A percentile compares a stretch with the other conserved stretches of the same genome.
These are phyloP conservation scores for Hypoxylon perforatum DNA, from an alignment of 495 filamentous ascomycete species.

Conservation along the genomic window DNA sequence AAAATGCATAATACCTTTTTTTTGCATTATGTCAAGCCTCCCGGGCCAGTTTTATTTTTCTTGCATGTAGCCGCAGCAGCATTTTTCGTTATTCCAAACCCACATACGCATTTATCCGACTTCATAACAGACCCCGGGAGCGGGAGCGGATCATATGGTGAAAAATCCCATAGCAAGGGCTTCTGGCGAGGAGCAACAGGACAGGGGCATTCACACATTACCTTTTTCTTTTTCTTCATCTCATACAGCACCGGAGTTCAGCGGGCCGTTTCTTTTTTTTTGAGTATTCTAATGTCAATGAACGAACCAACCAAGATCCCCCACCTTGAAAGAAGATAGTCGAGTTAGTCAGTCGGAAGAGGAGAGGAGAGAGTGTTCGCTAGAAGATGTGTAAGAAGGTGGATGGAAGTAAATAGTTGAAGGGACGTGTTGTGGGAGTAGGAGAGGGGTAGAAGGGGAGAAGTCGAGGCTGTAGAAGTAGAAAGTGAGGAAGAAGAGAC, in stretches of 20 bases:
- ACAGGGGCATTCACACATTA: slow-evolving; percentile 6
- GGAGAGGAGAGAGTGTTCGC: background rate
- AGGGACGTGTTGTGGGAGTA: too few relatives aligned
- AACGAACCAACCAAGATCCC: slow-evolving; percentile 3
- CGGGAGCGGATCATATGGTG: background rate
- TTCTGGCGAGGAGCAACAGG: slow-evolving; percentile 20
- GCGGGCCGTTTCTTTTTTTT: slow-evolving; percentile 5
- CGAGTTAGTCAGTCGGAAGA: background rate
- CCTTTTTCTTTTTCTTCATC: slow-evolving; percentile 5
- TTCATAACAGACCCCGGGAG: slow-evolving; percentile 1
- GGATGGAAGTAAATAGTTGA: background rate
- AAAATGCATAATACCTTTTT: slow-evolving; percentile 23
- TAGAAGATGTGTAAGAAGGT: background rate
- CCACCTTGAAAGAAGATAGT: too few relatives aligned
- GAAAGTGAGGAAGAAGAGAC: background rate
- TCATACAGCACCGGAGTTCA: slow-evolving; percentile 30
- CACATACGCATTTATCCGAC: background rate
- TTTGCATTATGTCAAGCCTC: slow-evolving; percentile 17
- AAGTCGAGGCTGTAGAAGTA: too few relatives aligned
- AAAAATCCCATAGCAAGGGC: slow-evolving; percentile 13
- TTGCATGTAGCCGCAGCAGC: slow-evolving; percentile 34
- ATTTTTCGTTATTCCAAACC: slow-evolving; percentile 10
- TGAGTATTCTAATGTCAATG: slow-evolving; percentile 10
- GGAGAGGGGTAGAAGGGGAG: background rate
- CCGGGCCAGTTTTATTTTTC: slow-evolving; percentile 24